A percentile compares a stretch with the other conserved stretches of the same genome.
Evolutionary conservation across 129 eudicot genomes (phyloP).

Genomic region (Rutidosis leptorrhynchoides): DNA sequence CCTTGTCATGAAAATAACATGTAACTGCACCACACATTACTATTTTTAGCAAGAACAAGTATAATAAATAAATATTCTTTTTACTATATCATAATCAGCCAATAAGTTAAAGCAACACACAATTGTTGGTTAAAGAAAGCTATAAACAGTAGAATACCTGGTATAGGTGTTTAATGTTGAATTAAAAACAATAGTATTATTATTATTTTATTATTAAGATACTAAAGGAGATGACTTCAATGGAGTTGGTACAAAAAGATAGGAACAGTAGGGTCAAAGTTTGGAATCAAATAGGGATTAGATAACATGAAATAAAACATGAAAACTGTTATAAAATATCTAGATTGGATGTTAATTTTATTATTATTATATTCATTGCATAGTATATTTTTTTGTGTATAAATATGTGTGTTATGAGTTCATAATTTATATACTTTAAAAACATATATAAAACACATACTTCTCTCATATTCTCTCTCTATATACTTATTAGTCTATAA

Average conservation of each 20-base stretch:
- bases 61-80: neutral
- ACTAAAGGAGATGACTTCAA: neutral
- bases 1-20: constrained; percentile 17
- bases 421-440: too few species aligned
- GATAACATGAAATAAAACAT: neutral
- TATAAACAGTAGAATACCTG: neutral
- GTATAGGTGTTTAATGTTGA: neutral
- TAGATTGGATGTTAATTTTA: too few species aligned
- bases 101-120: neutral
- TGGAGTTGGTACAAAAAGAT: neutral
- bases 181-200: neutral
- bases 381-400: too few species aligned
- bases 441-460: too few species aligned
- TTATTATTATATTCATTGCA: too few species aligned
- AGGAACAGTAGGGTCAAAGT: neutral
- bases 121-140: neutral
- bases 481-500: too few species aligned
- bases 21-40: constrained; percentile 5
- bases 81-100: neutral
- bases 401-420: too few species aligned
- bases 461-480: too few species aligned
- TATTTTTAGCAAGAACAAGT: constrained; percentile 14
- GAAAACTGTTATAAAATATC: too few species aligned
- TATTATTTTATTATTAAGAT: neutral
- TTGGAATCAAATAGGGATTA: neutral